Percentiles rank a stretch among this genome's conserved stretches.
Evolutionary conservation across 2,329 filamentous ascomycete species (phyloP).

Genomic region (Calonectria fujianensis): DNA sequence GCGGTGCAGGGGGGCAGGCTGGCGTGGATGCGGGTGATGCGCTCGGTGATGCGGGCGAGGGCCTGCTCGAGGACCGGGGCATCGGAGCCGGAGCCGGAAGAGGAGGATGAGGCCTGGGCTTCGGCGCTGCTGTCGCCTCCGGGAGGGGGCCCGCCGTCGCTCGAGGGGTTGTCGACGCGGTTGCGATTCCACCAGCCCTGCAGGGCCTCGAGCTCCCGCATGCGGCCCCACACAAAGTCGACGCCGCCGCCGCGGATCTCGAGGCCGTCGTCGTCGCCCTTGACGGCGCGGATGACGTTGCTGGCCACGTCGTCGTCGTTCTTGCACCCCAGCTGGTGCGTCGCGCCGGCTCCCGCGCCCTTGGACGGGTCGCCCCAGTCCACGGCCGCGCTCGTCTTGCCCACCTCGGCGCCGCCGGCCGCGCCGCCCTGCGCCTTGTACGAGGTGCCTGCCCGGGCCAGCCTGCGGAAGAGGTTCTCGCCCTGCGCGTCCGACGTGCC

Average conservation of each 20-base stretch:
- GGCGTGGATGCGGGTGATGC: slow-evolving; percentile 74
- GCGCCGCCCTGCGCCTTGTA: slow-evolving; percentile 78
- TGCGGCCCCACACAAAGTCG: slow-evolving; percentile 80
- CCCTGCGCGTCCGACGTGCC: slow-evolving; percentile 85
- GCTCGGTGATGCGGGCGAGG: slow-evolving; percentile 66
- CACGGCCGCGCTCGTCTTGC: slow-evolving; percentile 83
- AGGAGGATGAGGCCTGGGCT: slow-evolving; percentile 1
- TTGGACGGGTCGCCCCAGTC: slow-evolving; percentile 90
- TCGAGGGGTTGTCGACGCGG: slow-evolving; percentile 62
- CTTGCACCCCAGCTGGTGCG: slow-evolving; percentile 73
- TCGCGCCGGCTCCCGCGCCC: slow-evolving; percentile 74
- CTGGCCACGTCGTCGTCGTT: slow-evolving; percentile 76
- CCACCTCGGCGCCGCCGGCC: slow-evolving; percentile 71
- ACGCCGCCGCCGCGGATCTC: slow-evolving; percentile 77
- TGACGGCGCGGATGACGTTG: slow-evolving; percentile 74
- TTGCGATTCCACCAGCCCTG: slow-evolving; percentile 82
- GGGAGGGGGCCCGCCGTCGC: slow-evolving; percentile 60
- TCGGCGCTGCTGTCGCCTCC: slow-evolving; percentile 35
- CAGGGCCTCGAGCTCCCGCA: slow-evolving; percentile 79
- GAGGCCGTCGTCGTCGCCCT: slow-evolving; percentile 74
- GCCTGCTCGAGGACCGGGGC: slow-evolving; percentile 66
- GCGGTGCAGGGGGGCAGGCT: slow-evolving; percentile 79
- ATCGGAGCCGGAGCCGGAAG: slow-evolving; percentile 28
- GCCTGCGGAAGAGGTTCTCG: slow-evolving; percentile 92
- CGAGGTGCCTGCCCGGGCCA: slow-evolving; percentile 78